phyloP scores from a whole-genome alignment of 305 asterid genomes.

The Fraxinus velutina region DNA sequence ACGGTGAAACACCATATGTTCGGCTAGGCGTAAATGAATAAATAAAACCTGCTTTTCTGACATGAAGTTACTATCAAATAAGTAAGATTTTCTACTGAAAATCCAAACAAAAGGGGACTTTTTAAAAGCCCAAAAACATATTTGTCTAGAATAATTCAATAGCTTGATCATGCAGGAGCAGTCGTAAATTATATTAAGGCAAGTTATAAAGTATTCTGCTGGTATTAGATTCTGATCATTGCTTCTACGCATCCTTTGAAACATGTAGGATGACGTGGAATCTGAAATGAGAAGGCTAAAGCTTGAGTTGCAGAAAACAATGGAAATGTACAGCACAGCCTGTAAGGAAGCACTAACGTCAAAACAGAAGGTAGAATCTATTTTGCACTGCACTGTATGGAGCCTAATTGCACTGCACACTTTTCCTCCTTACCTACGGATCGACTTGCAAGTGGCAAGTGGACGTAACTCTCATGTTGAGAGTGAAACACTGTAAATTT shows the following conservation, averaged over 20 bases:
- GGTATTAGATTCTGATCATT: not conserved
- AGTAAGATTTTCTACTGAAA: not conserved
- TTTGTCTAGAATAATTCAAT: not conserved
- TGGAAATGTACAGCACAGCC: conserved; percentile 82
- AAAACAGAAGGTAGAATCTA: conserved; percentile 59
- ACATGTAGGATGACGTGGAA: conserved; percentile 56
- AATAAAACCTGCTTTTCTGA: not conserved
- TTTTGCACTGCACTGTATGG: not conserved
- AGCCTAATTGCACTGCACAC: not conserved
- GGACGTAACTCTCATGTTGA: not conserved
- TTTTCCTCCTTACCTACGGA: not conserved
- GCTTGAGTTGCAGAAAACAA: conserved; percentile 66
- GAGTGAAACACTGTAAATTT: not conserved
- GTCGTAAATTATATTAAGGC: not conserved
- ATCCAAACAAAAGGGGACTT: not conserved
- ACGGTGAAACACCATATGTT: not conserved
- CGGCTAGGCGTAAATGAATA: not conserved
- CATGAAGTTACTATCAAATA: not conserved
- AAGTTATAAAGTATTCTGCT: not conserved
- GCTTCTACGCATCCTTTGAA: not conserved
- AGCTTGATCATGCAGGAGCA: not conserved
- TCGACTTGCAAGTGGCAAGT: not conserved
- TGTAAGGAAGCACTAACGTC: conserved; percentile 74
- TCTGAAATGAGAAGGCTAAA: conserved; percentile 87
- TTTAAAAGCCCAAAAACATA: not conserved